Conservation (phyloP, 1,139 yeast genomes). For the Scheffersomyces titani region DNA sequence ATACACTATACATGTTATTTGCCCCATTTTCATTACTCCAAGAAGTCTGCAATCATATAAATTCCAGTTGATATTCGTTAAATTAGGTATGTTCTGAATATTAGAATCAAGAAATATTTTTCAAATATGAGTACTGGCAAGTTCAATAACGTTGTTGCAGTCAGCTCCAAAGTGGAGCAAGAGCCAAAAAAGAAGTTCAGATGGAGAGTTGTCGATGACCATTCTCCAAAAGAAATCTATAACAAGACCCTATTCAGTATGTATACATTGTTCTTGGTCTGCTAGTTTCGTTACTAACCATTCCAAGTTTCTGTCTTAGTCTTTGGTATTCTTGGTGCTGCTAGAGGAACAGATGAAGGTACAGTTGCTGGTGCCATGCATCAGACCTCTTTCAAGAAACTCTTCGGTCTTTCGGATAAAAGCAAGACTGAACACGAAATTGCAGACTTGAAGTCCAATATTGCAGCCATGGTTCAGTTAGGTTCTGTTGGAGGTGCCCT, state of each 20-base stretch:
- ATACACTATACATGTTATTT: neutral
- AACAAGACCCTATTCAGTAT: slow-evolving; percentile 51
- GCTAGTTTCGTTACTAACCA: slow-evolving; percentile 10
- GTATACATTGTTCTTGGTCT: slow-evolving; percentile 50
- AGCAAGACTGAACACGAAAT: slow-evolving; percentile 31
- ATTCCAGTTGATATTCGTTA: neutral
- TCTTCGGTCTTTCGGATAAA: slow-evolving; percentile 49
- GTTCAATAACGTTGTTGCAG: neutral
- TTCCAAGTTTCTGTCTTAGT: neutral
- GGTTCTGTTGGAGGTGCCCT: slow-evolving; percentile 63
- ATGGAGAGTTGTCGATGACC: slow-evolving; percentile 17
- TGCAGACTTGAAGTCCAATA: slow-evolving; percentile 54
- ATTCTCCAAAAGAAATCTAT: slow-evolving; percentile 50
- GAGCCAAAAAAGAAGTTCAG: slow-evolving; percentile 7
- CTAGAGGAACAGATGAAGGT: slow-evolving; percentile 69
- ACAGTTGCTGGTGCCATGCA: slow-evolving; percentile 45
- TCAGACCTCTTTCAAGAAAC: slow-evolving; percentile 41
- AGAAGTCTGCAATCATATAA: neutral
- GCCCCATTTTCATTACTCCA: neutral
- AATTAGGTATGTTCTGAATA: neutral
- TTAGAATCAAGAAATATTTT: neutral
- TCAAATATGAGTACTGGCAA: neutral
- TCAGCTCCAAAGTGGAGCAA: neutral
- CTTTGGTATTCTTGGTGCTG: slow-evolving; percentile 40
- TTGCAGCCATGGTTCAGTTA: slow-evolving; percentile 62